phyloP scores from a whole-genome alignment of 2,329 filamentous ascomycete genomes.

The Diplocarpon rosae region DNA sequence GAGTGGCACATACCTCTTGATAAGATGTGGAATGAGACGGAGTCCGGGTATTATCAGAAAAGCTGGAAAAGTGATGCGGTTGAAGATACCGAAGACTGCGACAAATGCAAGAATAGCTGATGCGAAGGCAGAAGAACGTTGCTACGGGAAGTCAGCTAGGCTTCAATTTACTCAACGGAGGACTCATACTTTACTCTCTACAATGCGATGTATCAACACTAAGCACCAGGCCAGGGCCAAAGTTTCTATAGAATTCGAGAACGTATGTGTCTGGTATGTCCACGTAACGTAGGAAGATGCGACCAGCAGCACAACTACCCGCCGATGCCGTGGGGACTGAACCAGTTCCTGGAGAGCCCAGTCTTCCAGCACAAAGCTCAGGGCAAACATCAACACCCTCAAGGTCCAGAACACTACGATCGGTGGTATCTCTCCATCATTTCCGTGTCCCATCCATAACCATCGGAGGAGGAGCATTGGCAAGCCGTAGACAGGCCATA shows the following conservation, averaged over 20 bases:
- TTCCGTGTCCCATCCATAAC: constrained; percentile 78
- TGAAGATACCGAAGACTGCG: constrained; percentile 79
- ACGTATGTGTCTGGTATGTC: constrained; percentile 97
- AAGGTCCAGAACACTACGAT: constrained; percentile 81
- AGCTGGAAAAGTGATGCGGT: constrained; percentile 92
- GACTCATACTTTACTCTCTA: constrained; percentile 60
- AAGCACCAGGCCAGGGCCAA: constrained; percentile 86
- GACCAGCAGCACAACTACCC: constrained; percentile 68
- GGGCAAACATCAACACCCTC: constrained; percentile 79
- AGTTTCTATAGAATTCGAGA: constrained; percentile 95
- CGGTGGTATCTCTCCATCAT: constrained; percentile 68
- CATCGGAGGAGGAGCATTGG: constrained; percentile 89
- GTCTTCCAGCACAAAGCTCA: constrained; percentile 94
- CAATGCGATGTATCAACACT: constrained; percentile 80
- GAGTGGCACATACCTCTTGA: constrained; percentile 59
- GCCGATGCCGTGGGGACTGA: constrained; percentile 58
- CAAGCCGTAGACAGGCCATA: constrained; percentile 91
- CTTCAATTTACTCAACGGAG: background rate
- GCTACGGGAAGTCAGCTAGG: constrained; percentile 32
- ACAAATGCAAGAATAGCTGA: constrained; percentile 72
- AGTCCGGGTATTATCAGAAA: constrained; percentile 79
- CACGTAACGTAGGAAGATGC: constrained; percentile 97
- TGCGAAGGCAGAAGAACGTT: constrained; percentile 64
- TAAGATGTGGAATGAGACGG: constrained; percentile 75
- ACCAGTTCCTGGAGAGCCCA: constrained; percentile 94